Percentiles rank a stretch among this genome's conserved stretches.
phyloP scores from a whole-genome alignment of 2,329 filamentous ascomycete species.

The Neonectria ditissima region DNA sequence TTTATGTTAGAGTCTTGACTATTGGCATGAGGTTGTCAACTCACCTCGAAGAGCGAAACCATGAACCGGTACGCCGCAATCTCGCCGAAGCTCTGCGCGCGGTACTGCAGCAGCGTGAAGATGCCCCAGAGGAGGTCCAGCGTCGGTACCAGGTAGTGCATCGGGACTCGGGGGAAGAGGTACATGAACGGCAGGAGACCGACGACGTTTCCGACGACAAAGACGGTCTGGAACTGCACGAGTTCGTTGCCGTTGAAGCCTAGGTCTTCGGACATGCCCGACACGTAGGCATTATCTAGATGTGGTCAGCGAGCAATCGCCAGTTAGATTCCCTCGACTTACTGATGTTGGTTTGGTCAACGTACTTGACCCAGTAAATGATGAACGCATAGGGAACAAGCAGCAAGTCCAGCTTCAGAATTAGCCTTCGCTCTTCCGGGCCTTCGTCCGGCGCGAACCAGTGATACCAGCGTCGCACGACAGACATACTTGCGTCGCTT shows the following conservation, averaged over 20 bases:
- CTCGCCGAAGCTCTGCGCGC: conserved; percentile 27
- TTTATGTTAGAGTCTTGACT: background rate
- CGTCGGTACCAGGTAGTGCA: conserved; percentile 33
- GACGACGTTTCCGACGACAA: conserved; percentile 35
- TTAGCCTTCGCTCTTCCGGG: conserved; percentile 50
- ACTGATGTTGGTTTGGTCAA: conserved; percentile 39
- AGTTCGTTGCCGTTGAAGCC: conserved; percentile 33
- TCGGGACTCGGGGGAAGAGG: conserved; percentile 32
- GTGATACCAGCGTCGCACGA: conserved; percentile 42
- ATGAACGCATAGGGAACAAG: conserved; percentile 62
- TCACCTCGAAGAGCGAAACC: conserved; percentile 32
- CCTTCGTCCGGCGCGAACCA: conserved; percentile 65
- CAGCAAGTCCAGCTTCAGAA: conserved; percentile 67
- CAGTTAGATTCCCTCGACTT: fast-evolving
- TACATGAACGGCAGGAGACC: conserved; percentile 35
- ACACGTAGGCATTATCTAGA: conserved; percentile 35
- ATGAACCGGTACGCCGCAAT: conserved; percentile 34
- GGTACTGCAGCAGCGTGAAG: conserved; percentile 32
- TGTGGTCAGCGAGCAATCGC: conserved; percentile 1
- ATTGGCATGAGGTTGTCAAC: background rate
- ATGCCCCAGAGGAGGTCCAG: conserved; percentile 31
- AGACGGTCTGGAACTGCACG: conserved; percentile 37
- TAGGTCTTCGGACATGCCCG: conserved; percentile 34
- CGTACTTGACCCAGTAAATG: conserved; percentile 37
- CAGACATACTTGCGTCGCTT: conserved; percentile 19